These are phyloP conservation scores for Penicillium sp. DNA, from an alignment of 2,329 filamentous ascomycete genomes.

Conservation along the genomic window DNA sequence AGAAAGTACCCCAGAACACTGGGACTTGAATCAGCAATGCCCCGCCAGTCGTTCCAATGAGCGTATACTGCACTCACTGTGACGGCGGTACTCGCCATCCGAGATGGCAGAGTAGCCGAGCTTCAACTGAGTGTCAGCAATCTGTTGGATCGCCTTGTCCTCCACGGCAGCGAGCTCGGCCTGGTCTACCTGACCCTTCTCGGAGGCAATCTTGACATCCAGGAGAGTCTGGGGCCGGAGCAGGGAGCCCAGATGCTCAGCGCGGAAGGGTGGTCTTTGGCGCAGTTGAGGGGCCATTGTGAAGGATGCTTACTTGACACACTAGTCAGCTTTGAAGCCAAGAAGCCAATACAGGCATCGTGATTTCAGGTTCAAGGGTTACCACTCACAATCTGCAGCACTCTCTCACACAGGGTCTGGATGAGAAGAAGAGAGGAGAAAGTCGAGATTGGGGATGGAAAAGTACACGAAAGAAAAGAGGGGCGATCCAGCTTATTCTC, in stretches of 20 bases:
- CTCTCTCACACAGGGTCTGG: too few species aligned
- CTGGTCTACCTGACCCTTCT: slow-evolving; percentile 54
- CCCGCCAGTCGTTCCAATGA: not conserved
- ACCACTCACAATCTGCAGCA: too few species aligned
- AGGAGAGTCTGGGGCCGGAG: slow-evolving; percentile 64
- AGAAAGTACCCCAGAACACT: slow-evolving; percentile 60
- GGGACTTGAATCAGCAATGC: slow-evolving; percentile 1
- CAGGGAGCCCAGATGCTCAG: slow-evolving; percentile 70
- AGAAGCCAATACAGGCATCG: too few species aligned
- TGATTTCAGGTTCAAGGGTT: too few species aligned
- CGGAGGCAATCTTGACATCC: slow-evolving; percentile 55
- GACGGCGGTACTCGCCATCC: slow-evolving; percentile 64
- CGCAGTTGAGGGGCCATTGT: slow-evolving; percentile 35
- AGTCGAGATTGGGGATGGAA: too few species aligned
- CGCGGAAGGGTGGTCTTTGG: slow-evolving; percentile 61
- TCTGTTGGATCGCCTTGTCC: slow-evolving; percentile 62
- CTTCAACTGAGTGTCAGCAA: slow-evolving; percentile 63
- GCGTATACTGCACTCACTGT: slow-evolving; percentile 33
- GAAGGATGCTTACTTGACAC: too few species aligned
- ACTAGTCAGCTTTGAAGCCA: too few species aligned
- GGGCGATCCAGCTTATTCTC: too few species aligned
- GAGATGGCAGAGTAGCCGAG: slow-evolving; percentile 63
- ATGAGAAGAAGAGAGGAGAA: too few species aligned
- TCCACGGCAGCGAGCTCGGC: slow-evolving; percentile 62
- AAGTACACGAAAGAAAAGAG: too few species aligned